These are phyloP conservation scores for Epicoccum sorghinum DNA, from an alignment of 2,329 filamentous ascomycete genomes.

Conservation along the genomic window DNA sequence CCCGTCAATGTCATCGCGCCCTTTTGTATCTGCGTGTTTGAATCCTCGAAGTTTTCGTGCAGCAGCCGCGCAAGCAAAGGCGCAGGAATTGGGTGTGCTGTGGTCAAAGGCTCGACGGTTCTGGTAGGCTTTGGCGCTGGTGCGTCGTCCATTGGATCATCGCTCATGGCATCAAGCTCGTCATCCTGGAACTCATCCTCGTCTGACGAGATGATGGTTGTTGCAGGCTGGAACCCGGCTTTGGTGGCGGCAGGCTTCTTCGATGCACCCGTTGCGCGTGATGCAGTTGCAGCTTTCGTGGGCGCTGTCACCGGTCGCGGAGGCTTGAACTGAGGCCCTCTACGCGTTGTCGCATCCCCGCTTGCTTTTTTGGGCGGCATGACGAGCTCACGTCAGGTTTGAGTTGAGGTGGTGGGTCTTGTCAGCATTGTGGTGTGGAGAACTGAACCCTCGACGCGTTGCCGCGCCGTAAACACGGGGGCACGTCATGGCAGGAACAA, in stretches of 20 bases:
- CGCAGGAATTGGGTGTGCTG: constrained; percentile 64
- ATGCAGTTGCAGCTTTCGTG: constrained; percentile 26
- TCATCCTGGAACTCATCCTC: constrained; percentile 32
- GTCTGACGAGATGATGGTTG: constrained; percentile 41
- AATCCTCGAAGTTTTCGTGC: constrained; percentile 75
- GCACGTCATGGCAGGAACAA: neutral
- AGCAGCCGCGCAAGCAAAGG: constrained; percentile 78
- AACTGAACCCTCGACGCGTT: neutral
- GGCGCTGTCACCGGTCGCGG: constrained; percentile 42
- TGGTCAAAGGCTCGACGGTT: constrained; percentile 19
- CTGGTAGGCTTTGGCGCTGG: constrained; percentile 20
- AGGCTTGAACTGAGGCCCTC: constrained; percentile 46
- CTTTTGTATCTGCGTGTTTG: constrained; percentile 43
- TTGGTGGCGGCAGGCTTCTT: constrained; percentile 31
- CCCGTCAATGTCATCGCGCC: constrained; percentile 69
- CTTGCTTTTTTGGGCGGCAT: constrained; percentile 38
- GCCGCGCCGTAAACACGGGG: constrained; percentile 1
- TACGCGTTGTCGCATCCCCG: constrained; percentile 30
- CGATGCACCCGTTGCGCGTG: constrained; percentile 25
- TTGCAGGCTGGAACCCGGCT: constrained; percentile 26
- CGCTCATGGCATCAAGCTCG: constrained; percentile 29
- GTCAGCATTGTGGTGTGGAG: constrained; percentile 3
- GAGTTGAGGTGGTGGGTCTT: constrained; percentile 3
- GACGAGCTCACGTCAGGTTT: neutral
- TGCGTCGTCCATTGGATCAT: constrained; percentile 40